These are phyloP conservation scores for Cavenderia fasciculata DNA, from an alignment of 78 protist genomes.

Conservation along the genomic window DNA sequence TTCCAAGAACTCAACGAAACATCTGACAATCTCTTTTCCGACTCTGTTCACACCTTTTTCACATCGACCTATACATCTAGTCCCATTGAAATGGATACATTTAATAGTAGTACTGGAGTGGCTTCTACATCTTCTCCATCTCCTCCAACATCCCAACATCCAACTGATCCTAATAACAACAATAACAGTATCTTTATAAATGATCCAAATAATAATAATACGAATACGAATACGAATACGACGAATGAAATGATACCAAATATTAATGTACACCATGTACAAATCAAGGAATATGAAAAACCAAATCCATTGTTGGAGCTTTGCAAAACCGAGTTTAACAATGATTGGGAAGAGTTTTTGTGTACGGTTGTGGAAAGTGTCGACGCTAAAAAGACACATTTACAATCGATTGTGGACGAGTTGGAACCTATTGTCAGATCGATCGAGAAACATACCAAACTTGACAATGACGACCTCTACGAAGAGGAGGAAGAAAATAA, in stretches of 20 bases:
- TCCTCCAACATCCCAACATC: not conserved
- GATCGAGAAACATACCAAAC: slow-evolving; percentile 56
- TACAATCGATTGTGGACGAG: slow-evolving; percentile 56
- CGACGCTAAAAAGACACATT: slow-evolving; percentile 68
- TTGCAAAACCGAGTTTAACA: slow-evolving; percentile 51
- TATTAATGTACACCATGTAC: too few relatives aligned
- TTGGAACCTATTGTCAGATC: slow-evolving; percentile 62
- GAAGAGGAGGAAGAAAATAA: slow-evolving; percentile 28
- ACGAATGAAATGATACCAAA: not conserved
- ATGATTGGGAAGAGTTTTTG: slow-evolving; percentile 64
- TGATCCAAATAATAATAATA: not conserved
- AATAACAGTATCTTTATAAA: not conserved
- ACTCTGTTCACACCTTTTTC: slow-evolving; percentile 35
- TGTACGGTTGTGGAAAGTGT: slow-evolving; percentile 56
- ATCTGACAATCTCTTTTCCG: slow-evolving; percentile 15
- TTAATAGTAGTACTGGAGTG: not conserved
- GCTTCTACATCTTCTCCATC: not conserved
- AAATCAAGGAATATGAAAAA: not conserved
- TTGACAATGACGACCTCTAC: slow-evolving; percentile 34
- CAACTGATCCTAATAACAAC: not conserved
- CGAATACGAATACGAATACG: not conserved
- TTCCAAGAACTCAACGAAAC: slow-evolving; percentile 30
- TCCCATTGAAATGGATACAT: slow-evolving; percentile 46
- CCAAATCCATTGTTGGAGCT: slow-evolving; percentile 32
- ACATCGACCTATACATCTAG: slow-evolving; percentile 44